phyloP scores from a whole-genome alignment of 1,139 yeast genomes.

The Casaregolazyma lundiana region DNA sequence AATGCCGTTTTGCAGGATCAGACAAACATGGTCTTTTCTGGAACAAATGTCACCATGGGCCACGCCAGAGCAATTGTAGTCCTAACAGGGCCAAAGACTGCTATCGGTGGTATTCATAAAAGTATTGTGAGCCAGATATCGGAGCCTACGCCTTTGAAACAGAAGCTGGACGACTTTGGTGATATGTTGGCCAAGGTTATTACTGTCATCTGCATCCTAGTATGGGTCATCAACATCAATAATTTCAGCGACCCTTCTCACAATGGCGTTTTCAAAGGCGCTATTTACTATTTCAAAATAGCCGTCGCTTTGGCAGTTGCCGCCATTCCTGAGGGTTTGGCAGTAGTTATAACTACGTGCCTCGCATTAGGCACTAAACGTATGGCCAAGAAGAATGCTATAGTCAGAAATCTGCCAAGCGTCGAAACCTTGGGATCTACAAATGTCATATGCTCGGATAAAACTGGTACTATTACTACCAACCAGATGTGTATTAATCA shows the following conservation, averaged over 20 bases:
- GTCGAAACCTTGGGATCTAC: conserved; percentile 35
- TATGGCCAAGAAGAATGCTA: conserved; percentile 46
- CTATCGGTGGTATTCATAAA: conserved; percentile 45
- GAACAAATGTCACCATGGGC: conserved; percentile 45
- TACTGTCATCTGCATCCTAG: conserved; percentile 41
- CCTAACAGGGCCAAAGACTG: conserved; percentile 42
- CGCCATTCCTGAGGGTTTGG: conserved; percentile 48
- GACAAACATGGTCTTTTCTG: conserved; percentile 43
- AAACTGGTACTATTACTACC: conserved; percentile 65
- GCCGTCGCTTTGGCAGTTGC: conserved; percentile 50
- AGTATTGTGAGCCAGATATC: conserved; percentile 33
- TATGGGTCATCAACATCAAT: conserved; percentile 41
- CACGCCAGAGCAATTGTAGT: conserved; percentile 43
- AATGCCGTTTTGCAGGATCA: conserved; percentile 45
- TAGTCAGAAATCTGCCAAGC: conserved; percentile 43
- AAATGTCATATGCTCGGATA: conserved; percentile 62
- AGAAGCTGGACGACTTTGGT: conserved; percentile 39
- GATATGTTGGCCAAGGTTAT: conserved; percentile 39
- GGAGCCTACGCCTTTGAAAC: conserved; percentile 32
- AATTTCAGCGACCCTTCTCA: conserved; percentile 40
- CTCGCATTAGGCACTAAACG: conserved; percentile 49
- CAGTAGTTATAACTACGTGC: conserved; percentile 48
- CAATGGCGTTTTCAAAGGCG: conserved; percentile 40
- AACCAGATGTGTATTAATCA: conserved; percentile 34
- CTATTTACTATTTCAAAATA: conserved; percentile 46